phyloP scores from a whole-genome alignment of 208 protist genomes.

The Trypanosoma conorhini region DNA sequence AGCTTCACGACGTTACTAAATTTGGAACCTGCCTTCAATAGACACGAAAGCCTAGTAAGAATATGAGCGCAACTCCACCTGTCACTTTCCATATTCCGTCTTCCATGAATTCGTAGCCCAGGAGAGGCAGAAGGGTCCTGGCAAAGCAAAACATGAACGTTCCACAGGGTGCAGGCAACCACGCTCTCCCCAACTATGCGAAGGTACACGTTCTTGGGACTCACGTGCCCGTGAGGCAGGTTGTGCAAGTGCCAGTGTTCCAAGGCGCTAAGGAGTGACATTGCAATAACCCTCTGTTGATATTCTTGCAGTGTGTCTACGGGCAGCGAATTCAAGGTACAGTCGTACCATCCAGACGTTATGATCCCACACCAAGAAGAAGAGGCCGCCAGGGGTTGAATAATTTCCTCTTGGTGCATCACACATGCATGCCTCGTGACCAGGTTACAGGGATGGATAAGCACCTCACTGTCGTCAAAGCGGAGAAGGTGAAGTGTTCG shows the following conservation, averaged over 20 bases:
- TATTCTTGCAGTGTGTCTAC: slow-evolving; percentile 16
- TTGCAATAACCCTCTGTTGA: slow-evolving; percentile 41
- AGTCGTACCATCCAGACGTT: slow-evolving; percentile 80
- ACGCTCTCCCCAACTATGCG: slow-evolving; percentile 42
- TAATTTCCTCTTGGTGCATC: slow-evolving; percentile 61
- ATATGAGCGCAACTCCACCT: slow-evolving; percentile 61
- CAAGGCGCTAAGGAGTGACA: slow-evolving; percentile 64
- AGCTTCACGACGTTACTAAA: slow-evolving; percentile 33
- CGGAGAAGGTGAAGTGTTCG: slow-evolving; percentile 68
- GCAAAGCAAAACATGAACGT: slow-evolving; percentile 43
- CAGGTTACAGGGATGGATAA: slow-evolving; percentile 36
- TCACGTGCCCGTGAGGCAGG: slow-evolving; percentile 66
- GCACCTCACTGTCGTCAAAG: slow-evolving; percentile 32
- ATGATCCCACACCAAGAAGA: slow-evolving; percentile 47
- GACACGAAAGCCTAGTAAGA: slow-evolving; percentile 28
- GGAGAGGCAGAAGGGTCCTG: slow-evolving; percentile 46
- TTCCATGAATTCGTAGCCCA: slow-evolving; percentile 38
- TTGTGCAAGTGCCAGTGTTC: slow-evolving; percentile 90
- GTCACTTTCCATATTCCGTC: slow-evolving; percentile 54
- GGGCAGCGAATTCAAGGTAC: slow-evolving; percentile 39
- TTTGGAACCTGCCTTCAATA: slow-evolving; percentile 29
- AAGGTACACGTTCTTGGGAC: slow-evolving; percentile 72
- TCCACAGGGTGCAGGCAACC: slow-evolving; percentile 64
- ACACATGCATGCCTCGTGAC: slow-evolving; percentile 60
- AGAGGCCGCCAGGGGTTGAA: slow-evolving; percentile 39